A percentile compares a stretch with the other conserved stretches of the same genome.
Conservation (phyloP, 805 yeast species). For the Debaryomyces castellii region DNA sequence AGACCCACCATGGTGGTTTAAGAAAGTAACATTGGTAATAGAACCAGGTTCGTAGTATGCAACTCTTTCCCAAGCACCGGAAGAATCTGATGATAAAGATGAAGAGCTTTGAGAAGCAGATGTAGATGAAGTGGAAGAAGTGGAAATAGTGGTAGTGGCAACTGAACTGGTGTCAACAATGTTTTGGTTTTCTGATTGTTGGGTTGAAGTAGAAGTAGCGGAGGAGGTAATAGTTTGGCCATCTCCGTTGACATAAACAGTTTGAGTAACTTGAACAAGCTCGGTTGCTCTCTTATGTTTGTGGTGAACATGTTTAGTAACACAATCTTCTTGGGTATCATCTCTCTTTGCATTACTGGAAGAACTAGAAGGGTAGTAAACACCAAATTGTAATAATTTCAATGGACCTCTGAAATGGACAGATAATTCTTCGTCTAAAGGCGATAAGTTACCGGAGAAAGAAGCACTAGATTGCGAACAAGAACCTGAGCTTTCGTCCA, state of each 20-base stretch:
- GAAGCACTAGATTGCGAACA: slow-evolving; percentile 60
- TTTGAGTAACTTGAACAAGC: slow-evolving; percentile 72
- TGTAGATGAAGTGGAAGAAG: slow-evolving; percentile 6
- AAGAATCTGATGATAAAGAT: slow-evolving; percentile 29
- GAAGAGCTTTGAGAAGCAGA: slow-evolving; percentile 17
- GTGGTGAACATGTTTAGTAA: slow-evolving; percentile 48
- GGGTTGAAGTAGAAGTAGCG: slow-evolving; percentile 20
- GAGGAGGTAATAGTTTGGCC: slow-evolving; percentile 43
- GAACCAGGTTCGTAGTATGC: slow-evolving; percentile 77
- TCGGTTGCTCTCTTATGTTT: slow-evolving; percentile 62
- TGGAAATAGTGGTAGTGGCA: slow-evolving; percentile 16
- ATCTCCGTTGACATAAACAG: slow-evolving; percentile 64
- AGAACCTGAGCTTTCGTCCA: slow-evolving; percentile 68
- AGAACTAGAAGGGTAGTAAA: slow-evolving; percentile 67
- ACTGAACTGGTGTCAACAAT: slow-evolving; percentile 15
- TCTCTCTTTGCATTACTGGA: slow-evolving; percentile 45
- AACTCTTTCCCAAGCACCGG: slow-evolving; percentile 69
- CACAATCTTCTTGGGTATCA: slow-evolving; percentile 44
- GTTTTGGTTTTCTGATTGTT: slow-evolving; percentile 9
- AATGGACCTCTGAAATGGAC: slow-evolving; percentile 92
- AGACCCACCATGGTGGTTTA: slow-evolving; percentile 86
- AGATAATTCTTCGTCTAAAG: slow-evolving; percentile 82
- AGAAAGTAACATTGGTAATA: slow-evolving; percentile 70
- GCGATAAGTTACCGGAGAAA: slow-evolving; percentile 74
- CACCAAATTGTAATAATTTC: slow-evolving; percentile 80